Evolutionary conservation across 176 grass and related monocot genomes (phyloP), one percentile per base, ranked within the genome.

Genomic region (Aegilops sharonensis): DNA sequence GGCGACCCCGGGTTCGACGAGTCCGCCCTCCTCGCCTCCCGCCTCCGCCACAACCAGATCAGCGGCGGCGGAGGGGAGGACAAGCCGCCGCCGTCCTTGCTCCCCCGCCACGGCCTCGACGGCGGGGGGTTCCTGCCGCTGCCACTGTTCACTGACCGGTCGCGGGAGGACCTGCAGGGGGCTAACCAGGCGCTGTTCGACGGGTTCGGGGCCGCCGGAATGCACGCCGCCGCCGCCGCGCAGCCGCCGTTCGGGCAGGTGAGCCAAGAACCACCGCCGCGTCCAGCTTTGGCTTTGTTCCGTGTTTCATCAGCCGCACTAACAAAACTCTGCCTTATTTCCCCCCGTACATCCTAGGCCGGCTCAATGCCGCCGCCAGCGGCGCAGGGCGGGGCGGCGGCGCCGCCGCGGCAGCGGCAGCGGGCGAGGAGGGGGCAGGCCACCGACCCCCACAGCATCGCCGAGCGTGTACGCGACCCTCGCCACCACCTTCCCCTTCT

Each of bases 391-490:
- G 42, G 72, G 0, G 59, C 81, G 7, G 75, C 69, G 1, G 75
- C 89, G 29, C 94, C 94, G 82, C 85, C 88, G 47, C 89, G 83
- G 81, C 91, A 93, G 88, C 91, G 91, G 23, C 36, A 87, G 65
- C 87, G 94, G 35, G 94, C 94, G 30, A 91, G 83, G 72, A 85
- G 94, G 69, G 94, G 94, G 17, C 94, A 96, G 32, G 94, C 94
- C 54, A 96, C 94, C 70, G 91, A 96, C 78, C 94, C 91, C 50
- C 94, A 96, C 89, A 96, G 94, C 85, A 96, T 96, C 86, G 90
- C 94, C 43, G 97, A 99, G 88, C 85, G 97, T 86, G 97, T 99
- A 94, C 34, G 86, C 88, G 32, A 48, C 73, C 47, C 75, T 18
- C 74, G 8, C 68, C 67, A 74, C 83, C 73, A 89, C 85, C 71